phyloP scores from a whole-genome alignment of 148 eudicot genomes.

The Suaeda aralocaspica region DNA sequence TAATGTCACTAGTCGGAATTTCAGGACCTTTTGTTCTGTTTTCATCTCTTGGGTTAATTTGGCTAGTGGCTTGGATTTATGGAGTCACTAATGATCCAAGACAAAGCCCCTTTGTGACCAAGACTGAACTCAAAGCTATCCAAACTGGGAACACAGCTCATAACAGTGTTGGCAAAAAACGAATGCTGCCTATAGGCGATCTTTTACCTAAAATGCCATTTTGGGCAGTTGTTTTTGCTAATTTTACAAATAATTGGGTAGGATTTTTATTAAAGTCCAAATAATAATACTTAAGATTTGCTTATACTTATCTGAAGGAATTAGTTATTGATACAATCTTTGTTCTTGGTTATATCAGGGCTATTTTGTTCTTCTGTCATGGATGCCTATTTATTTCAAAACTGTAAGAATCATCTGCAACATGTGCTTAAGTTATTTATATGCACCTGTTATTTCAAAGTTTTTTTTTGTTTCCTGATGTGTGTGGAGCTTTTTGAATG shows the following conservation, averaged over 20 bases:
- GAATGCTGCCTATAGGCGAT: slow-evolving; percentile 30
- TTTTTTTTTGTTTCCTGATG: background rate
- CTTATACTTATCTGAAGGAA: background rate
- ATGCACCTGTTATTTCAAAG: no score
- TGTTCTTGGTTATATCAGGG: slow-evolving; percentile 49
- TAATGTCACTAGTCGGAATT: slow-evolving; percentile 64
- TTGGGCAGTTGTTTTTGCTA: slow-evolving; percentile 88
- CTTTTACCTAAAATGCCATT: slow-evolving; percentile 76
- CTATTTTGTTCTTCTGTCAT: slow-evolving; percentile 91
- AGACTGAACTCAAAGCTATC: slow-evolving; percentile 58
- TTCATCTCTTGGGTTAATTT: slow-evolving; percentile 73
- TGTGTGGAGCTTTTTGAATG: background rate
- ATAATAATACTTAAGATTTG: background rate
- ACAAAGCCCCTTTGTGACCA: slow-evolving; percentile 44
- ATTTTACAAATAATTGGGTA: slow-evolving; percentile 93
- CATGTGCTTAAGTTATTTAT: background rate
- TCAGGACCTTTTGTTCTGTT: slow-evolving; percentile 83
- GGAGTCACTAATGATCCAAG: slow-evolving; percentile 66
- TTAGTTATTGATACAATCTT: background rate
- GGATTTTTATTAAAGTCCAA: slow-evolving; percentile 11
- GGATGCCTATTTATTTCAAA: slow-evolving; percentile 98
- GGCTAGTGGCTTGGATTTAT: slow-evolving; percentile 62
- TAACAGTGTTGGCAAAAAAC: slow-evolving; percentile 30
- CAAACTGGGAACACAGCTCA: slow-evolving; percentile 60
- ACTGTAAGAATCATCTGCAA: slow-evolving; percentile 47